A percentile compares a stretch with the other conserved stretches of the same genome.
Conservation (phyloP, 768 basidiomycete species). For the Suillus alpinus region DNA sequence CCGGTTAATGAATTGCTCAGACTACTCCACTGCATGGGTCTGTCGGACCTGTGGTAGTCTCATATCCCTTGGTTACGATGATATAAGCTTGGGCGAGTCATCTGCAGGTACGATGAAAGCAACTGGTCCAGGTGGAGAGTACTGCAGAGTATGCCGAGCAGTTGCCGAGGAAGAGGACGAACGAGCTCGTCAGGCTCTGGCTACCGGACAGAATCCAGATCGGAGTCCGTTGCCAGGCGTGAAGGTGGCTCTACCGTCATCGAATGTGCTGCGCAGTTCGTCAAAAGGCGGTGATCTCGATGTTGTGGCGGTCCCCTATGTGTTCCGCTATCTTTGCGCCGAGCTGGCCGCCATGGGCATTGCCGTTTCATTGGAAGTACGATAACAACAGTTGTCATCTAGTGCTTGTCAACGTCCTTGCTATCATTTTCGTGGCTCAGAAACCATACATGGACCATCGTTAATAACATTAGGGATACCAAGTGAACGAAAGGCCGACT, state of each 20-base stretch:
- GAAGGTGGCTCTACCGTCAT: slow-evolving; percentile 61
- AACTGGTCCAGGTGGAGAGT: slow-evolving; percentile 82
- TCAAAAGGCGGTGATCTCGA: slow-evolving; percentile 82
- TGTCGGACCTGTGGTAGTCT: slow-evolving; percentile 95
- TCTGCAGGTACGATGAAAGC: slow-evolving; percentile 50
- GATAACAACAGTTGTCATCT: slow-evolving; percentile 25
- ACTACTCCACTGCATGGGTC: slow-evolving; percentile 99
- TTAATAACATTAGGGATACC: slow-evolving; percentile 11
- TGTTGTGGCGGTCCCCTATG: slow-evolving; percentile 93
- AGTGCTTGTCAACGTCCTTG: background rate
- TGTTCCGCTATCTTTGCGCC: slow-evolving; percentile 90
- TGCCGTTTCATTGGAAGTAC: slow-evolving; percentile 78
- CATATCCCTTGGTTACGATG: slow-evolving; percentile 94
- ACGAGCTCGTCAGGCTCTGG: slow-evolving; percentile 55
- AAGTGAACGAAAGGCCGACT: slow-evolving; percentile 1
- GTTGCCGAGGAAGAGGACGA: slow-evolving; percentile 63
- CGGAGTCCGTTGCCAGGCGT: slow-evolving; percentile 47
- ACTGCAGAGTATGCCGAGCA: slow-evolving; percentile 90
- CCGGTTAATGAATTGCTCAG: slow-evolving; percentile 98
- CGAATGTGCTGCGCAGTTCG: slow-evolving; percentile 59
- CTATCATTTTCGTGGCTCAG: slow-evolving; percentile 4
- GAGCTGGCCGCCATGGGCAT: slow-evolving; percentile 99
- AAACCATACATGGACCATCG: slow-evolving; percentile 16
- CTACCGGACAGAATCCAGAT: slow-evolving; percentile 50
- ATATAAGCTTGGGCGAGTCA: slow-evolving; percentile 69